These are phyloP conservation scores for Pisolithus albus DNA, from an alignment of 768 basidiomycete genomes.

Conservation along the genomic window DNA sequence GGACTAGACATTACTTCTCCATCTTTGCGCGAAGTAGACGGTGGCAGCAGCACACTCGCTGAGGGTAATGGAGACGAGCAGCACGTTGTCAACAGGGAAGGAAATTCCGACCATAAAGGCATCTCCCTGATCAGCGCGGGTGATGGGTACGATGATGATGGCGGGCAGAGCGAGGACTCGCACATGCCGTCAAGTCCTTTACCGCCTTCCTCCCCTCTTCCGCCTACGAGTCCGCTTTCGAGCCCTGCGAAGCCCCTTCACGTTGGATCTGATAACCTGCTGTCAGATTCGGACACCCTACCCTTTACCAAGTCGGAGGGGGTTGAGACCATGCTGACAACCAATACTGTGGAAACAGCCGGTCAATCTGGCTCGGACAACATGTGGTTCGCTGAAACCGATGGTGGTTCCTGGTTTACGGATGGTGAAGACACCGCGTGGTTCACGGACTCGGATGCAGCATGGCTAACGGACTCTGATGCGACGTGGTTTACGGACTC, in stretches of 20 bases:
- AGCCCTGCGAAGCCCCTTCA: slow-evolving; percentile 12
- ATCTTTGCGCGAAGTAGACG: slow-evolving; percentile 37
- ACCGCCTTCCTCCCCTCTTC: slow-evolving; percentile 57
- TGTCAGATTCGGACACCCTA: slow-evolving; percentile 12
- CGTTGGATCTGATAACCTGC: slow-evolving; percentile 10
- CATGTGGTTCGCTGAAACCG: slow-evolving; percentile 23
- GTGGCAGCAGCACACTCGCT: neutral
- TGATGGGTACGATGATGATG: slow-evolving; percentile 16
- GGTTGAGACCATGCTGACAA: slow-evolving; percentile 3
- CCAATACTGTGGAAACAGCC: slow-evolving; percentile 7
- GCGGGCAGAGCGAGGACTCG: slow-evolving; percentile 17
- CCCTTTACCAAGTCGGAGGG: slow-evolving; percentile 5
- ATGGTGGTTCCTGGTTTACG: slow-evolving; percentile 19
- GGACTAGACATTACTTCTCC: slow-evolving; percentile 38
- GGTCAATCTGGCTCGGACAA: slow-evolving; percentile 16
- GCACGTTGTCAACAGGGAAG: neutral
- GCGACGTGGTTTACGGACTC: slow-evolving; percentile 26
- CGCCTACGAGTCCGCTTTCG: slow-evolving; percentile 45
- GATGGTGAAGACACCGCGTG: slow-evolving; percentile 35
- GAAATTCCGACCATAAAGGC: neutral
- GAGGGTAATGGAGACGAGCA: slow-evolving; percentile 5
- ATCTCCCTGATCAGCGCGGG: neutral
- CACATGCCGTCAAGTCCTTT: slow-evolving; percentile 41
- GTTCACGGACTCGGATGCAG: slow-evolving; percentile 37
- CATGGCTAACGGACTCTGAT: slow-evolving; percentile 36